A percentile compares a stretch with the other conserved stretches of the same genome.
These are phyloP conservation scores for Leccinum pellstonianum DNA, from an alignment of 768 basidiomycete species.

Conservation along the genomic window DNA sequence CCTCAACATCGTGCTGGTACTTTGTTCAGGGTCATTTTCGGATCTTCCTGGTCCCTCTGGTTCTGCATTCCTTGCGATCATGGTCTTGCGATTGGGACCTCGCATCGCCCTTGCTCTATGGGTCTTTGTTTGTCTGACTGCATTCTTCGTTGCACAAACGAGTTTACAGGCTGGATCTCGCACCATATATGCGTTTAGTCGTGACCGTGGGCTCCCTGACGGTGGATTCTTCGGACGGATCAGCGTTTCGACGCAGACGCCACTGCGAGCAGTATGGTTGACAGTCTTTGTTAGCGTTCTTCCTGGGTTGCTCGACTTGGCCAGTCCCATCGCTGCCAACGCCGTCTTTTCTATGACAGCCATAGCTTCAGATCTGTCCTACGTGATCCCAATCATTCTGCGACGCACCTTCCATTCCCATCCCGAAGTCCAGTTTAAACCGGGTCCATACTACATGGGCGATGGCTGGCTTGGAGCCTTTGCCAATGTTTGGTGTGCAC, in stretches of 20 bases:
- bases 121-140: conserved; percentile 60
- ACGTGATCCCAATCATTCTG: conserved; percentile 56
- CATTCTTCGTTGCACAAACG: conserved; percentile 55
- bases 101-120: conserved; percentile 52
- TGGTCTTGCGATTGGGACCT: conserved; percentile 53
- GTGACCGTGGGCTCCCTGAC: conserved; percentile 56
- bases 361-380: conserved; percentile 51
- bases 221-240: conserved; percentile 55
- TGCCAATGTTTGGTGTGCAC: conserved; percentile 44
- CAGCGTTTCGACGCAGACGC: conserved; percentile 47
- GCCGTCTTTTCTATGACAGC: conserved; percentile 60
- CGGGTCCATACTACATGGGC: conserved; percentile 62
- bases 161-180: conserved; percentile 56
- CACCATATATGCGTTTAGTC: conserved; percentile 58
- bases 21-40: conserved; percentile 53
- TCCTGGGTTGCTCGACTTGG: conserved; percentile 50
- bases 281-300: conserved; percentile 44
- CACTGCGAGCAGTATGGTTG: conserved; percentile 55
- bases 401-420: conserved; percentile 52
- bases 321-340: conserved; percentile 49
- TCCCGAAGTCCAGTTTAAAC: conserved; percentile 57
- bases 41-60: conserved; percentile 53
- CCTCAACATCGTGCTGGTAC: conserved; percentile 60
- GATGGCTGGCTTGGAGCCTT: conserved; percentile 45
- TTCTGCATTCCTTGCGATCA: conserved; percentile 57